Conservation (phyloP, 192 early-diverging fungal genomes). For the Jimgerdemannia lactiflua region DNA sequence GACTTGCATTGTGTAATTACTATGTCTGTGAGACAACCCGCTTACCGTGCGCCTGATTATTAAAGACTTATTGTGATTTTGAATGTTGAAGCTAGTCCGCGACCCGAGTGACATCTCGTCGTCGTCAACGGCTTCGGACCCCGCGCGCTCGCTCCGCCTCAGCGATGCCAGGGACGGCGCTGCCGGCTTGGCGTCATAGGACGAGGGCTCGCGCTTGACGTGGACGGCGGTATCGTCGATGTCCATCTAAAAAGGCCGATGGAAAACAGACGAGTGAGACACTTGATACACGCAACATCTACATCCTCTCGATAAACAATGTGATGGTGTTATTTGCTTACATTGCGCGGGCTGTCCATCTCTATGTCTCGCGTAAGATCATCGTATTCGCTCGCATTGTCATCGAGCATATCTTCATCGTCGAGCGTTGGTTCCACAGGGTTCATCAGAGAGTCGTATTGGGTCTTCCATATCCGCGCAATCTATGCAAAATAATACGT, state of each 20-base stretch:
- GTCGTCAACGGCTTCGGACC: slow-evolving; percentile 41
- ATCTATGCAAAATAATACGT: slow-evolving; percentile 47
- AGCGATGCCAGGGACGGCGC: slow-evolving; percentile 24
- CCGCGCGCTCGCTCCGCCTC: slow-evolving; percentile 14
- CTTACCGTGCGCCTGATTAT: slow-evolving; percentile 58
- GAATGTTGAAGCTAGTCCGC: slow-evolving; percentile 46
- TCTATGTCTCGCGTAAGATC: slow-evolving; percentile 24
- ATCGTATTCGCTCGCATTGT: slow-evolving; percentile 53
- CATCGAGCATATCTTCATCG: slow-evolving; percentile 47
- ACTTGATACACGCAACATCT: background rate
- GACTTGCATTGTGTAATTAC: slow-evolving; percentile 36
- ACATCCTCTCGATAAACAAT: background rate
- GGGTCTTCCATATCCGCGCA: slow-evolving; percentile 89
- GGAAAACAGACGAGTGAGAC: slow-evolving; percentile 2
- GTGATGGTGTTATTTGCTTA: background rate
- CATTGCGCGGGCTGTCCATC: background rate
- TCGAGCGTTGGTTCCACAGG: slow-evolving; percentile 42
- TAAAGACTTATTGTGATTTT: slow-evolving; percentile 54
- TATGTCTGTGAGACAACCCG: slow-evolving; percentile 1
- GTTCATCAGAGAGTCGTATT: slow-evolving; percentile 66
- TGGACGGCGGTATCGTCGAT: slow-evolving; percentile 3
- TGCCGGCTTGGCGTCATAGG: slow-evolving; percentile 6
- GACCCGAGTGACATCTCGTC: slow-evolving; percentile 53
- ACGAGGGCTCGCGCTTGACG: background rate
- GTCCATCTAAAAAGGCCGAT: slow-evolving; percentile 1